Evolutionary conservation across 1,284 basidiomycete species (phyloP).

Genomic region (Xanthoconium separans): DNA sequence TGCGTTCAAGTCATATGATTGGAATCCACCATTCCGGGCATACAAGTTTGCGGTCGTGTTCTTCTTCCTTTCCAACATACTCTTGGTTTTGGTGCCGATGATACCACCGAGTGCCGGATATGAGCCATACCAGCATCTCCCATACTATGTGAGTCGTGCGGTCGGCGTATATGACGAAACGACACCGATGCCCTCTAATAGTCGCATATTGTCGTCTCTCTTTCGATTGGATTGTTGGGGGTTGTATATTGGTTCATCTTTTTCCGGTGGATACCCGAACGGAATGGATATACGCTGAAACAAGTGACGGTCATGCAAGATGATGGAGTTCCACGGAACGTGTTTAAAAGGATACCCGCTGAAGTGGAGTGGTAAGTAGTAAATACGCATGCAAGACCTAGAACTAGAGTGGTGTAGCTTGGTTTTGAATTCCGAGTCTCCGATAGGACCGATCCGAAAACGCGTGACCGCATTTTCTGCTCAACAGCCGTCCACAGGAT

Average conservation of each 20-base stretch:
- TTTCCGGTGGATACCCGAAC: slow-evolving; percentile 51
- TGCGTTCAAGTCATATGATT: slow-evolving; percentile 44
- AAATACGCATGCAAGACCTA: background rate
- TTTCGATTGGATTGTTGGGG: slow-evolving; percentile 51
- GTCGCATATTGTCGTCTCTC: slow-evolving; percentile 53
- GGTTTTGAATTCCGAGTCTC: slow-evolving; percentile 16
- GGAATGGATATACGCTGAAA: slow-evolving; percentile 49
- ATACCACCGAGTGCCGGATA: slow-evolving; percentile 54
- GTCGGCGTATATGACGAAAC: background rate
- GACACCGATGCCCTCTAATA: slow-evolving; percentile 21
- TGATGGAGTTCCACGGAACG: slow-evolving; percentile 50
- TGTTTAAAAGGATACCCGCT: slow-evolving; percentile 32
- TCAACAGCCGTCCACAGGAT: slow-evolving; percentile 25
- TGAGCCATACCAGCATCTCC: slow-evolving; percentile 54
- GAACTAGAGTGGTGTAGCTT: background rate
- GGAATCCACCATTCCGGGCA: slow-evolving; percentile 64
- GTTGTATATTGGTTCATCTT: slow-evolving; percentile 60
- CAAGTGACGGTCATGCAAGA: slow-evolving; percentile 50
- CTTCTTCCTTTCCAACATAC: slow-evolving; percentile 65
- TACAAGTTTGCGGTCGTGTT: slow-evolving; percentile 45
- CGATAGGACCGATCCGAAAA: slow-evolving; percentile 5
- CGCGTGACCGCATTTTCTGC: slow-evolving; percentile 17
- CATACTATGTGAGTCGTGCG: slow-evolving; percentile 58
- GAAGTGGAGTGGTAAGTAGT: slow-evolving; percentile 3
- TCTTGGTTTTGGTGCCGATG: slow-evolving; percentile 57